Evolutionary conservation across 1,284 basidiomycete genomes (phyloP).

Genomic region (Papiliotrema flavescens): DNA sequence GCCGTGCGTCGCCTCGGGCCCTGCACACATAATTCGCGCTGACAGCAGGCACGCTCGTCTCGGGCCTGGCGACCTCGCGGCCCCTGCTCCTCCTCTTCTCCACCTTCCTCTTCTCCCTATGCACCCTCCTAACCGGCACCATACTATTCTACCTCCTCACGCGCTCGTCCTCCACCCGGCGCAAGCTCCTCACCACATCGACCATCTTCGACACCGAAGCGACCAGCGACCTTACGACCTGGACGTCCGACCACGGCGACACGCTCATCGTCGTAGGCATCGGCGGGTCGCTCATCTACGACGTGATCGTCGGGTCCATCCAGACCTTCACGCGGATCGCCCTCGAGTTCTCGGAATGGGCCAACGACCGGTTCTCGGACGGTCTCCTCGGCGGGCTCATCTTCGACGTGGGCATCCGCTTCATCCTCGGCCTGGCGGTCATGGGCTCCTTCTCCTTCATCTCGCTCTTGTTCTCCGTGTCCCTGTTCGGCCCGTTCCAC

Average conservation of each 20-base stretch:
- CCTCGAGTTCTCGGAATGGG: slow-evolving; percentile 12
- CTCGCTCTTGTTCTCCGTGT: slow-evolving; percentile 35
- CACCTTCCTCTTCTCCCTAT: slow-evolving; percentile 27
- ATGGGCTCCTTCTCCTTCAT: slow-evolving; percentile 44
- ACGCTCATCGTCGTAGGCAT: slow-evolving; percentile 26
- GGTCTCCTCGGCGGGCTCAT: slow-evolving; percentile 2
- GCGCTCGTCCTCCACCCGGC: slow-evolving; percentile 13
- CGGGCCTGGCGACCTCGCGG: slow-evolving; percentile 42
- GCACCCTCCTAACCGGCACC: slow-evolving; percentile 35
- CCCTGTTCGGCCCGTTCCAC: slow-evolving; percentile 43
- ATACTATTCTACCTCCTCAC: slow-evolving; percentile 21
- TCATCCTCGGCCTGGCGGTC: slow-evolving; percentile 43
- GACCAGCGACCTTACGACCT: slow-evolving; percentile 5
- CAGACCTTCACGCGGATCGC: slow-evolving; percentile 34
- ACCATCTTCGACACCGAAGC: slow-evolving; percentile 17
- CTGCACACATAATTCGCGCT: background rate
- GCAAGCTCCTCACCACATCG: slow-evolving; percentile 4
- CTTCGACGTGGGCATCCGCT: slow-evolving; percentile 23
- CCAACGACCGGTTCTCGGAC: background rate
- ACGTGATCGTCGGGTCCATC: slow-evolving; percentile 31
- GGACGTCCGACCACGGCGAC: slow-evolving; percentile 9
- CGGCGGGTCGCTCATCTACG: slow-evolving; percentile 31
- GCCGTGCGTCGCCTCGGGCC: slow-evolving; percentile 18
- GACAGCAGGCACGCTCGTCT: slow-evolving; percentile 33
- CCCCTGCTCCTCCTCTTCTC: slow-evolving; percentile 38